A percentile compares a stretch with the other conserved stretches of the same genome.
phyloP scores from a whole-genome alignment of 306 rosid species.

The Coriaria nepalensis region DNA sequence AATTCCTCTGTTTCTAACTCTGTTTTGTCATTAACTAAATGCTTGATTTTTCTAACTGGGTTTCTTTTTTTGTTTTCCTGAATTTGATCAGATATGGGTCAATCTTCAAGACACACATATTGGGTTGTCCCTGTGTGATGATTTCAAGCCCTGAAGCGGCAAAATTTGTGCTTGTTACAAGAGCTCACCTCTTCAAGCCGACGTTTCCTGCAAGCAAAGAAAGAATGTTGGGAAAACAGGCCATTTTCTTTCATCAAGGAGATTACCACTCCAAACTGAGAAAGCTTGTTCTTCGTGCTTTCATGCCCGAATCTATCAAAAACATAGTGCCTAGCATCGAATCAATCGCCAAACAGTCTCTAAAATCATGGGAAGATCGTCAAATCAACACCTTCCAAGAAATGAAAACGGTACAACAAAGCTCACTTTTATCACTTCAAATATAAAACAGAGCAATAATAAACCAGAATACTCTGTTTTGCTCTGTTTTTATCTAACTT shows the following conservation, averaged over 20 bases:
- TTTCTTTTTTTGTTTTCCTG: not conserved
- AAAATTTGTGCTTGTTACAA: slow-evolving; percentile 57
- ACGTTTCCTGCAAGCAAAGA: slow-evolving; percentile 92
- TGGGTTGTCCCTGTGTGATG: slow-evolving; percentile 97
- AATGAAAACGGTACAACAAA: slow-evolving; percentile 62
- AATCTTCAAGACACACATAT: slow-evolving; percentile 89
- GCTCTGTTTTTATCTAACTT: not conserved
- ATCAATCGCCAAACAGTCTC: slow-evolving; percentile 47
- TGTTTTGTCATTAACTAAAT: not conserved
- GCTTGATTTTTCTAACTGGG: not conserved
- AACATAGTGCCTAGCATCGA: slow-evolving; percentile 43
- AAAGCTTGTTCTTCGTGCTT: slow-evolving; percentile 73
- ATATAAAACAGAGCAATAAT: slow-evolving; percentile 5
- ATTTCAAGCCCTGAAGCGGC: slow-evolving; percentile 87
- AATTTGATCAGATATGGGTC: slow-evolving; percentile 53
- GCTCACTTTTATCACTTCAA: not conserved
- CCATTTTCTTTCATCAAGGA: slow-evolving; percentile 87
- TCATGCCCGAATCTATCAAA: slow-evolving; percentile 61
- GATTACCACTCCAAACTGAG: slow-evolving; percentile 80
- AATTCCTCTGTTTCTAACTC: not conserved
- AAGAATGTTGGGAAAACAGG: slow-evolving; percentile 92
- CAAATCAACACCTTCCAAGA: slow-evolving; percentile 67
- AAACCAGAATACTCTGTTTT: slow-evolving; percentile 10
- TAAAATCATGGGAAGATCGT: slow-evolving; percentile 54
- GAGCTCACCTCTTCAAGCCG: slow-evolving; percentile 77